Percentiles rank a stretch among this genome's conserved stretches.
These are phyloP conservation scores for Penicillium waksmanii DNA, from an alignment of 495 filamentous ascomycete species.

Conservation along the genomic window DNA sequence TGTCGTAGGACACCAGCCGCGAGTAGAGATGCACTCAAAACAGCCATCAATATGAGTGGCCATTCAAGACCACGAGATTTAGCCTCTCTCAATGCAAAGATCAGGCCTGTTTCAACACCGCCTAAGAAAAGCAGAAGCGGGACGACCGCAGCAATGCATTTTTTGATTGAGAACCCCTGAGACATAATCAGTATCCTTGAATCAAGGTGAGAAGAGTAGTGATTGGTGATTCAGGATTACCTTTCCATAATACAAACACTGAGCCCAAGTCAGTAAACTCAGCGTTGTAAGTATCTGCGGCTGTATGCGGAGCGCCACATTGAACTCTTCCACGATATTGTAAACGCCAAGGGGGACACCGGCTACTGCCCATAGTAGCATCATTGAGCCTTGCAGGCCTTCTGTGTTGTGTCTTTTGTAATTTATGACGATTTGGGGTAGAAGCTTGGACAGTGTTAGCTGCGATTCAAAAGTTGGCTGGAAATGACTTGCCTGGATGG, in stretches of 20 bases:
- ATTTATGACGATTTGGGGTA: slow-evolving; percentile 69
- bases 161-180: slow-evolving; percentile 48
- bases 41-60: slow-evolving; percentile 63
- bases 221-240: slow-evolving; percentile 19
- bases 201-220: not conserved
- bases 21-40: slow-evolving; percentile 58
- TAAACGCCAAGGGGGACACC: slow-evolving; percentile 68
- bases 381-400: slow-evolving; percentile 65
- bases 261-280: slow-evolving; percentile 66
- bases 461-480: not conserved
- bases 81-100: slow-evolving; percentile 54
- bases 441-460: slow-evolving; percentile 45
- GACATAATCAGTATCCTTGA: slow-evolving; percentile 2
- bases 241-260: slow-evolving; percentile 66
- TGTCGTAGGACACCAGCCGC: slow-evolving; percentile 57
- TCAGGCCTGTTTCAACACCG: slow-evolving; percentile 52
- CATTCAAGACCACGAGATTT: slow-evolving; percentile 41
- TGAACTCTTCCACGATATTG: slow-evolving; percentile 64
- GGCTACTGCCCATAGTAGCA: slow-evolving; percentile 67
- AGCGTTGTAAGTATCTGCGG: slow-evolving; percentile 63
- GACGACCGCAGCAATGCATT: slow-evolving; percentile 44
- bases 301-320: slow-evolving; percentile 62
- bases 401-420: slow-evolving; percentile 61
- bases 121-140: slow-evolving; percentile 48
- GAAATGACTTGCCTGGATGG: slow-evolving; percentile 44